A percentile compares a stretch with the other conserved stretches of the same genome.
phyloP scores from a whole-genome alignment of 352 stramenopile genomes.

The Phytophthora palmivora region DNA sequence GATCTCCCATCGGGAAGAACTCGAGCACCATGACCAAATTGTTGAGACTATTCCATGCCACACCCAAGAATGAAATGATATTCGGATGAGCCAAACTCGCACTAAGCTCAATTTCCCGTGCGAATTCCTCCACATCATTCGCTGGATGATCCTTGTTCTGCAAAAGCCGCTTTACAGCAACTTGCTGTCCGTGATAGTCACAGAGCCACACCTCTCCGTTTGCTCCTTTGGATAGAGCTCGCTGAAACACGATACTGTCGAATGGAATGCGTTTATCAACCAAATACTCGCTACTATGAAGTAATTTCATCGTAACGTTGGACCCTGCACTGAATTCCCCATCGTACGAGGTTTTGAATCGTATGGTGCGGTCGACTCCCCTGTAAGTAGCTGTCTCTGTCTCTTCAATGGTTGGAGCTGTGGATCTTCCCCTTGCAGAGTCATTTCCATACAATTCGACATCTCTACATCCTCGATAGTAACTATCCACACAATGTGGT shows the following conservation, averaged over 20 bases:
- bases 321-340: slow-evolving; percentile 3
- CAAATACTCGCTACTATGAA: slow-evolving; percentile 19
- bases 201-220: slow-evolving; percentile 62
- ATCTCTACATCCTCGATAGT: too few species aligned
- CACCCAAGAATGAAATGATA: slow-evolving; percentile 43
- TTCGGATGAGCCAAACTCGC: slow-evolving; percentile 41
- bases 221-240: slow-evolving; percentile 46
- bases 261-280: slow-evolving; percentile 27
- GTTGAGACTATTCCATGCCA: slow-evolving; percentile 57
- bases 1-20: slow-evolving; percentile 48
- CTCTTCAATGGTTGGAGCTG: too few species aligned
- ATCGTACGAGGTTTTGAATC: slow-evolving; percentile 13
- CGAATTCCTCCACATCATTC: slow-evolving; percentile 45
- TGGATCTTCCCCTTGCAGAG: too few species aligned
- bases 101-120: slow-evolving; percentile 43
- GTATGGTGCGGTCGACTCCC: background rate
- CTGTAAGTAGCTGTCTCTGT: too few species aligned
- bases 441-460: too few species aligned
- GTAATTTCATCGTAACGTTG: slow-evolving; percentile 24
- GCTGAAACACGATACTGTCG: slow-evolving; percentile 35
- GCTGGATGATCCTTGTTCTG: slow-evolving; percentile 31
- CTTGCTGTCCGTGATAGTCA: slow-evolving; percentile 29
- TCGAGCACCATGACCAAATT: slow-evolving; percentile 55
- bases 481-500: too few species aligned
- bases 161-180: slow-evolving; percentile 57